Evolutionary conservation across 352 stramenopile species (phyloP).

Genomic region (Pythium folliculosum): DNA sequence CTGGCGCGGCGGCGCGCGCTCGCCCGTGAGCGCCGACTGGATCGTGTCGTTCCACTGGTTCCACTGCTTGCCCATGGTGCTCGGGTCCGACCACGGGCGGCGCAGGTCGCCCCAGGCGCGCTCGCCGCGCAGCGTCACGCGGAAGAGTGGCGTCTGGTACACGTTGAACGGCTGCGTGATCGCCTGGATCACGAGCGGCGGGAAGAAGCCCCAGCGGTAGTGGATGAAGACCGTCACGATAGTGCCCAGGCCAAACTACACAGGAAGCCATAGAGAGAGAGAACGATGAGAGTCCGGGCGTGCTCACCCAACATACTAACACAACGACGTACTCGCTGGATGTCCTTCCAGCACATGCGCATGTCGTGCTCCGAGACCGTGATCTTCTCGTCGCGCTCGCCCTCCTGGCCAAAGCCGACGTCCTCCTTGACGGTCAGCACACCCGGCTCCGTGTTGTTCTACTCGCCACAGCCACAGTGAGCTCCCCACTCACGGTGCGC

Average conservation of each 20-base stretch:
- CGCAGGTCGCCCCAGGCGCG: conserved; percentile 76
- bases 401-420: conserved; percentile 71
- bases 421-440: conserved; percentile 79
- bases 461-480: neutral
- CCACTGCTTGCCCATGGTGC: conserved; percentile 65
- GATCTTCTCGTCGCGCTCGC: conserved; percentile 78
- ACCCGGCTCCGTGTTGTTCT: conserved; percentile 80
- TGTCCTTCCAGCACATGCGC: conserved; percentile 66
- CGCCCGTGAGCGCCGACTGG: conserved; percentile 59
- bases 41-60: conserved; percentile 84
- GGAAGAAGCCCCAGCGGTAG: conserved; percentile 83
- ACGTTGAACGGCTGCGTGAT: conserved; percentile 82
- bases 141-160: conserved; percentile 62
- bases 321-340: conserved; percentile 56
- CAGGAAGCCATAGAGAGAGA: conserved; percentile 3
- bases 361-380: conserved; percentile 83
- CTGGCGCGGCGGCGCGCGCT: conserved; percentile 38
- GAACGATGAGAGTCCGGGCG: neutral
- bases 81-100: conserved; percentile 70
- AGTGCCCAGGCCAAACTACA: conserved; percentile 63
- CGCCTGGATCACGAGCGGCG: conserved; percentile 77
- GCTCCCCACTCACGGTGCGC: neutral
- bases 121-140: conserved; percentile 61
- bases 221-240: conserved; percentile 70
- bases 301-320: neutral